Conservation (phyloP, 306 rosid genomes). For the Chamaecrista fasciculata region DNA sequence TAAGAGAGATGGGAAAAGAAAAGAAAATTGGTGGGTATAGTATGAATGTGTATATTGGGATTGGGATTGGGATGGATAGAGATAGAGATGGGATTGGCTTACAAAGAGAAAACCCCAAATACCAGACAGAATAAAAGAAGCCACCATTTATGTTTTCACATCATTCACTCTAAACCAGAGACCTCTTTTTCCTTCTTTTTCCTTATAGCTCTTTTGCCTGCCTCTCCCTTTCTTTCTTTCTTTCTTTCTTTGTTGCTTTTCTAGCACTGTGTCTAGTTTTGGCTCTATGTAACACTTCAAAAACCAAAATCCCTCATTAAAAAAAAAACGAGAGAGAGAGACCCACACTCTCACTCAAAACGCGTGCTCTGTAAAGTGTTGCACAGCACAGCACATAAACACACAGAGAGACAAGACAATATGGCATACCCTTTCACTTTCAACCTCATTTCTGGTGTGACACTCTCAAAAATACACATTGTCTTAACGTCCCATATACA, state of each 20-base stretch:
- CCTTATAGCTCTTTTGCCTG: conserved; percentile 2
- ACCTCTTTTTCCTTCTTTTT: neutral
- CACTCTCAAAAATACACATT: neutral
- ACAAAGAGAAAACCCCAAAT: conserved; percentile 45
- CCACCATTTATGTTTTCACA: conserved; percentile 49
- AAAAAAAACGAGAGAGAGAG: neutral
- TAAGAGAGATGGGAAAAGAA: conserved; percentile 18
- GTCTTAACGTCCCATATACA: neutral
- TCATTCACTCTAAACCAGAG: conserved; percentile 27
- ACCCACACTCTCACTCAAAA: neutral
- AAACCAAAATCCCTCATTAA: neutral
- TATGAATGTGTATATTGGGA: too few relatives aligned
- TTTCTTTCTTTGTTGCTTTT: conserved; percentile 23
- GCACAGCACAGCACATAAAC: too few relatives aligned
- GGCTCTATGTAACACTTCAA: conserved; percentile 40
- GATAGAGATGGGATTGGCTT: conserved; percentile 31
- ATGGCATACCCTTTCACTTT: neutral
- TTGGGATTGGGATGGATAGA: conserved; percentile 36
- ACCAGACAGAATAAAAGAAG: conserved; percentile 47
- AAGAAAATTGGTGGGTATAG: conserved; percentile 29
- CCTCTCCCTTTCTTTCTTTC: conserved; percentile 22
- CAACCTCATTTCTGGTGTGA: neutral
- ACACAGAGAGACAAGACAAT: neutral
- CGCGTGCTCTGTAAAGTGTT: conserved; percentile 13
- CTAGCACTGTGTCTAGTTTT: conserved; percentile 23